These are phyloP conservation scores for Trichoderma arundinaceum DNA, from an alignment of 2,329 filamentous ascomycete species.

Conservation along the genomic window DNA sequence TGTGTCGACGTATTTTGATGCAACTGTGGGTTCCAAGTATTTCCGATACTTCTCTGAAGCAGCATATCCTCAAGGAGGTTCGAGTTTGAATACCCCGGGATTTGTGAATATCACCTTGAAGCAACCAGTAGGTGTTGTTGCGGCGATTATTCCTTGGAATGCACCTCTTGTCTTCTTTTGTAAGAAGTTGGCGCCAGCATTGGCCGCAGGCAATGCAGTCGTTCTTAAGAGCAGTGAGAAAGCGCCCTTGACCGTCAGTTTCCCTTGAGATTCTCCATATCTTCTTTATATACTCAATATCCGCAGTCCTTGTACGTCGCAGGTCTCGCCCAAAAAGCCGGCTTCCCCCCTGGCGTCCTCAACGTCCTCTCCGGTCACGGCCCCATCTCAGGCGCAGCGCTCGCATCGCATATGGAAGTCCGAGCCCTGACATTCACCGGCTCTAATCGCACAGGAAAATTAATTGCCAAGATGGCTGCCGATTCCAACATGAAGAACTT, in stretches of 20 bases:
- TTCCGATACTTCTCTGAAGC: constrained; percentile 16
- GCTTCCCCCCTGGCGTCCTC: constrained; percentile 75
- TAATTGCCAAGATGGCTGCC: constrained; percentile 71
- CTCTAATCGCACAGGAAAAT: constrained; percentile 66
- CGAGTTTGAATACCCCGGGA: background rate
- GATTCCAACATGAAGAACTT: constrained; percentile 61
- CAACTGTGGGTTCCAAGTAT: background rate
- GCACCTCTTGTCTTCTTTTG: constrained; percentile 47
- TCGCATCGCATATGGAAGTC: constrained; percentile 66
- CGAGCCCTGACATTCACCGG: constrained; percentile 76
- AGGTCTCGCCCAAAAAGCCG: constrained; percentile 68
- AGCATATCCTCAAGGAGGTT: constrained; percentile 3
- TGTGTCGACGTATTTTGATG: constrained; percentile 3
- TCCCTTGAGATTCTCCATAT: background rate
- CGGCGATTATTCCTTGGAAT: constrained; percentile 72
- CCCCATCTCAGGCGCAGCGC: constrained; percentile 64
- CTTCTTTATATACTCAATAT: background rate
- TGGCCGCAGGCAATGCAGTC: constrained; percentile 64
- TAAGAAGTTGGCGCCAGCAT: constrained; percentile 72
- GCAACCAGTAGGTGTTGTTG: constrained; percentile 72
- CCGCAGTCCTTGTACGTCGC: constrained; percentile 57
- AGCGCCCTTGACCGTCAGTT: constrained; percentile 59
- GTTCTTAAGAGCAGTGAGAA: constrained; percentile 65
- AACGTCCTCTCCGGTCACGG: constrained; percentile 73
- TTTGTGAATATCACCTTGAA: constrained; percentile 47